Evolutionary conservation across 2,329 filamentous ascomycete species (phyloP), one percentile per base, ranked within the genome.

Genomic region (Talaromyces sp.): DNA sequence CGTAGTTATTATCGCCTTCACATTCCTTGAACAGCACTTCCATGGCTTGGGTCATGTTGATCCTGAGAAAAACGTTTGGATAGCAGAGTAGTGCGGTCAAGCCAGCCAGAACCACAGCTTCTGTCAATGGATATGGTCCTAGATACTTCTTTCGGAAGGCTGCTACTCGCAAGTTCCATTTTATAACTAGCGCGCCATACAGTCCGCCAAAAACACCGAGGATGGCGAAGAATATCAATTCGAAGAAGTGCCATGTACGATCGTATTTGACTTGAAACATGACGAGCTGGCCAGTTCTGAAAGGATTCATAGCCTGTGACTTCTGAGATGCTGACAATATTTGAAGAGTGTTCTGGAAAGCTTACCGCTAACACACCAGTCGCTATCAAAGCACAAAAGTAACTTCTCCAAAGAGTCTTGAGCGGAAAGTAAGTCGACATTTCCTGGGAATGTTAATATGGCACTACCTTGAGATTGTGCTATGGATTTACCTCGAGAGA

Each of bases 31-130:
- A 99, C 11, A 99, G 80, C 66, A 97, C 96, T 74, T 98, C 93
- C 95, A 99, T 98, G 80, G 92, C 96, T 79, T 98, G 93, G 0
- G 95, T 97, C 95, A 99, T 98, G 77, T 99, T 96, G 70, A 98
- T 97, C 61, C 91, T 84, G 62, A 99, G 75, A 67, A 99, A 98
- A 75, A 90, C 92, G 70, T 99, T 99, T 0, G 93, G 95, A 71
- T 96, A 99, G 76, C 93, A 97, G n/a, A 99, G 83, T 25, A 98
- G 82, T 9, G 93, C 95, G 3, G 95, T 99, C 7, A 86, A 84
- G 0, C 88, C 85, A 1, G 95, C 93, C 44, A 99, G 80, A 16
- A 96, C 77, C 0, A 92, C 93, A 0, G 92, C 90, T 75, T 99
- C 95, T 3, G 93, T 82, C 35, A 98, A 86, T 6, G 93, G 89